Evolutionary conservation across 2,329 filamentous ascomycete genomes (phyloP).

Genomic region (Didymosphaeria variabile): DNA sequence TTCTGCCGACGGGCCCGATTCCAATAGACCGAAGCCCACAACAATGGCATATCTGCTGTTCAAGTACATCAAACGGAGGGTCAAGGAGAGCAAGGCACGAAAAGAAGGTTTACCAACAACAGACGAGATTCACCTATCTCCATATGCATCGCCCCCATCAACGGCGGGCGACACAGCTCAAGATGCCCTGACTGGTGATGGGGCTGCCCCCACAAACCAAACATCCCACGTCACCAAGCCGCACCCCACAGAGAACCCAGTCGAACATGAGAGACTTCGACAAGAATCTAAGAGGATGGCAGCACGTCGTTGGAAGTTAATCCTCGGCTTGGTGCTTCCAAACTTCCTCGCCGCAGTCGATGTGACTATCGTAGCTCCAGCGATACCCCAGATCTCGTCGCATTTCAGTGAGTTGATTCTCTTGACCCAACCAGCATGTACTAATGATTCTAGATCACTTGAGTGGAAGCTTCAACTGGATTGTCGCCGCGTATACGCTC

Average conservation of each 20-base stretch:
- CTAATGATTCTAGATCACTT: conserved; percentile 57
- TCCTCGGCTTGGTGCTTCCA: conserved; percentile 67
- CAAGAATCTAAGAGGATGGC: conserved; percentile 20
- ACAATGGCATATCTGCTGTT: conserved; percentile 39
- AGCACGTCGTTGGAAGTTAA: conserved; percentile 67
- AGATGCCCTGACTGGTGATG: not conserved
- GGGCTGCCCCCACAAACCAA: not conserved
- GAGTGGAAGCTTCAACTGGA: conserved; percentile 65
- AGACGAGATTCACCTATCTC: conserved; percentile 36
- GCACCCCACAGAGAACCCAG: conserved; percentile 21
- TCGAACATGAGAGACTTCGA: conserved; percentile 18
- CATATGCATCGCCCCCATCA: conserved; percentile 24
- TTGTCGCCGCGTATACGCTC: conserved; percentile 74
- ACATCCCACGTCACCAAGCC: not conserved
- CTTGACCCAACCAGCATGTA: not conserved
- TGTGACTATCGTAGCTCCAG: conserved; percentile 69
- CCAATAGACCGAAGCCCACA: not conserved
- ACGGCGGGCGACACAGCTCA: not conserved
- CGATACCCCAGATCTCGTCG: conserved; percentile 68
- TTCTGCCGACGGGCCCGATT: not conserved
- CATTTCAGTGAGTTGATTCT: conserved; percentile 64
- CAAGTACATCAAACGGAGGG: conserved; percentile 37
- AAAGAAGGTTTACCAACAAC: conserved; percentile 29
- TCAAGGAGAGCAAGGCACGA: conserved; percentile 31
- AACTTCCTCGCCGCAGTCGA: conserved; percentile 71